A percentile compares a stretch with the other conserved stretches of the same genome.
Conservation (phyloP, 2,329 filamentous ascomycete genomes). For the Ramichloridium luteum region DNA sequence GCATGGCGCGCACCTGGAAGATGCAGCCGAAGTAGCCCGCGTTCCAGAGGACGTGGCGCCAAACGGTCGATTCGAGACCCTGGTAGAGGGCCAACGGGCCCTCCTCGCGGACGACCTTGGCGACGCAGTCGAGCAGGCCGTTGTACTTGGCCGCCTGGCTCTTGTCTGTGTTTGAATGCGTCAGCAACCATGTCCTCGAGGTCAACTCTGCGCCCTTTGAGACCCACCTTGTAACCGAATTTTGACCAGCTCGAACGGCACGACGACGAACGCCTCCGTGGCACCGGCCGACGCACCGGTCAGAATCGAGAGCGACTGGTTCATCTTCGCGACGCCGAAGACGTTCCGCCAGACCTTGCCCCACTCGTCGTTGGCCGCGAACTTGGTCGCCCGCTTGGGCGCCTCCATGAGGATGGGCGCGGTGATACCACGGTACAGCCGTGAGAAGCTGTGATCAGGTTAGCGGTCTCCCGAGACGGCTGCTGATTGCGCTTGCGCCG, state of each 20-base stretch:
- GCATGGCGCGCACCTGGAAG: conserved; percentile 79
- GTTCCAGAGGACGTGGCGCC: conserved; percentile 92
- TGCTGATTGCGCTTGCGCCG: too few relatives aligned
- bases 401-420: conserved; percentile 98
- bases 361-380: conserved; percentile 98
- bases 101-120: conserved; percentile 72
- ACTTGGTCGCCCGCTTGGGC: conserved; percentile 90
- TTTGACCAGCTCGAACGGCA: conserved; percentile 97
- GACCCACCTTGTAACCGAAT: conserved; percentile 64
- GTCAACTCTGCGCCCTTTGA: not conserved
- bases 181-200: not conserved
- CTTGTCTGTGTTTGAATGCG: conserved; percentile 52
- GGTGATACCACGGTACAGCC: conserved; percentile 88
- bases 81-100: conserved; percentile 86
- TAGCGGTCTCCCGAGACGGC: too few relatives aligned
- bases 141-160: conserved; percentile 80
- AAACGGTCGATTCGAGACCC: conserved; percentile 89
- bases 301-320: conserved; percentile 77
- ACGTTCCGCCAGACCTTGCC: conserved; percentile 81
- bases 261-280: conserved; percentile 91
- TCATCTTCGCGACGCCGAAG: conserved; percentile 81
- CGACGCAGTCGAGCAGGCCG: conserved; percentile 66
- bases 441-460: conserved; percentile 52
- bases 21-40: conserved; percentile 96
- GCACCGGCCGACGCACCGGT: conserved; percentile 92